Base-by-base conservation (phyloP, 2,329 filamentous ascomycete genomes). In the Paecilomyces niveus region DNA sequence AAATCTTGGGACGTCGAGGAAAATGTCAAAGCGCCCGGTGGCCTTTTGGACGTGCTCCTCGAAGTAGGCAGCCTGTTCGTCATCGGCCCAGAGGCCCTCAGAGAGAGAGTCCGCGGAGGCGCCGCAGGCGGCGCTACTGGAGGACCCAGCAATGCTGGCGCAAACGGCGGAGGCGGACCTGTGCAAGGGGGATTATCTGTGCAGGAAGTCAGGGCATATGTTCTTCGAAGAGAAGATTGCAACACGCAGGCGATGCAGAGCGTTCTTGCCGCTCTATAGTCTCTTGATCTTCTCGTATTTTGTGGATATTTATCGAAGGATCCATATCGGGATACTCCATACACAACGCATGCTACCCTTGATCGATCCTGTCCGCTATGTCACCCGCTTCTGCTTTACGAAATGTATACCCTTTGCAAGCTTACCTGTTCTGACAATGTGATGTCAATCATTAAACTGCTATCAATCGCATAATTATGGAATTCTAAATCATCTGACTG, bases 1-100 rank as follows among this genome's bases (percentile, higher is more conserved):
- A 86, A 90, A 62, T 86, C 86, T 33, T 97, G 92, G 91, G 84
- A 89, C 29, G 80, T 92, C 49, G 81, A 83, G 56, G 87, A 86
- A 66, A 85, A 89, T n/a, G 67, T 73, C 54, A 75, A 76, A 57
- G 70, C 69, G 6, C 69, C 72, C 2, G 69, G 70, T 67, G 81
- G 82, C 24, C 84, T 85, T 57, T 84, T 97, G 64, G 93, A 99
- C 77, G 84, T 96, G 53, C 77, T 99, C 60, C 88, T 91, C 26
- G 94, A 99, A 79, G 91, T 99, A 59, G 93, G 92, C 10, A 97
- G 92, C 69, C 77, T 99, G 56, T 99, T 99, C 72, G 96, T 99
- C 63, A 90, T 99, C 68, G 90, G 91, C 1, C 85, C 88, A 10
- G 89, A 92, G 73, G 89, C 89, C 35, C 76, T 92, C 60, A 80